phyloP scores from a whole-genome alignment of 495 filamentous ascomycete genomes.

The Lasiosphaeris hirsuta region DNA sequence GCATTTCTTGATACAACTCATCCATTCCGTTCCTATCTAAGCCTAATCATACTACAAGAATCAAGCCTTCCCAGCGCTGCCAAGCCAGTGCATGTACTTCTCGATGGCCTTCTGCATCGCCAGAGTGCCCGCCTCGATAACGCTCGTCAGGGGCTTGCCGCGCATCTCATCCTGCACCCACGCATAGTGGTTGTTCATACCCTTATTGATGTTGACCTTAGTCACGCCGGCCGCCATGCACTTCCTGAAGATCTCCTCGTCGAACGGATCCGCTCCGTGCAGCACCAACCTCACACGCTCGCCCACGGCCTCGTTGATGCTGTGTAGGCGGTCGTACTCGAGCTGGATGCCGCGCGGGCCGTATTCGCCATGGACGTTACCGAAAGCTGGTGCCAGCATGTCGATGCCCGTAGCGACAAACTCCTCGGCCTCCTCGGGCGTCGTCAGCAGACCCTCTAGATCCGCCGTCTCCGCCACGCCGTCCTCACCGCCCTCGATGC shows the following conservation, averaged over 20 bases:
- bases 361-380: constrained; percentile 83
- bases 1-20: not conserved
- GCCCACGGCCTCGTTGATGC: constrained; percentile 61
- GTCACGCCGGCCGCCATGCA: constrained; percentile 69
- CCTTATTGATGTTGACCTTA: constrained; percentile 82
- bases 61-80: constrained; percentile 60
- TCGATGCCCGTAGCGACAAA: constrained; percentile 79
- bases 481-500: constrained; percentile 84
- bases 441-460: constrained; percentile 72
- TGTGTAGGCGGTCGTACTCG: constrained; percentile 66
- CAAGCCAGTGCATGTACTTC: constrained; percentile 68
- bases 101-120: constrained; percentile 75
- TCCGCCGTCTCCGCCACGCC: constrained; percentile 74
- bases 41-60: not conserved
- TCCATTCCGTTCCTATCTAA: not conserved
- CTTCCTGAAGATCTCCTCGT: constrained; percentile 60
- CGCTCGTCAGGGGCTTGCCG: constrained; percentile 63
- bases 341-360: constrained; percentile 68
- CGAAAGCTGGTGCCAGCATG: constrained; percentile 80
- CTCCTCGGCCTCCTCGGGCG: constrained; percentile 68
- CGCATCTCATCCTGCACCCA: constrained; percentile 63
- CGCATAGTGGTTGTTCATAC: constrained; percentile 70
- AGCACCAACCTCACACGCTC: constrained; percentile 64
- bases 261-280: constrained; percentile 77
- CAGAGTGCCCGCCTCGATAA: constrained; percentile 69